A percentile compares a stretch with the other conserved stretches of the same genome.
phyloP scores from a whole-genome alignment of 441 rosid species.

The Mallotus japonicus region DNA sequence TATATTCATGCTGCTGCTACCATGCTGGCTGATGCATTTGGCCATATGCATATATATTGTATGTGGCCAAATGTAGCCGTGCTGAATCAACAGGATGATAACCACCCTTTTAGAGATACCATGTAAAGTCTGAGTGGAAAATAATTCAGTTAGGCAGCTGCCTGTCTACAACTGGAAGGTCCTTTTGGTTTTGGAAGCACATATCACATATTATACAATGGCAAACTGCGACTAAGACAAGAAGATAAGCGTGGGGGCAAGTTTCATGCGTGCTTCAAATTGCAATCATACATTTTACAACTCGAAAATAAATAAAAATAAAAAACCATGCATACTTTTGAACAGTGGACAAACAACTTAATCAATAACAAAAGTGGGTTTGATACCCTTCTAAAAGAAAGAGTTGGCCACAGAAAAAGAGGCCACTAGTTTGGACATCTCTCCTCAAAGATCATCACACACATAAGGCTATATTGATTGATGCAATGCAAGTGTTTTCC shows the following conservation, averaged over 20 bases:
- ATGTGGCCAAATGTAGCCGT: background rate
- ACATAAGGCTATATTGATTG: background rate
- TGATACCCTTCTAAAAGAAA: constrained; percentile 1
- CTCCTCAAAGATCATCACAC: background rate
- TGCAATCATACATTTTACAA: constrained; percentile 22
- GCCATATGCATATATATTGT: background rate
- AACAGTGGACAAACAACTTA: constrained; percentile 16
- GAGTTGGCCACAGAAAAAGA: constrained; percentile 12
- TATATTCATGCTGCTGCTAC: too few relatives aligned
- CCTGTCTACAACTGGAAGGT: constrained; percentile 18
- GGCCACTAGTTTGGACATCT: background rate
- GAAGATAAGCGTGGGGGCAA: constrained; percentile 23
- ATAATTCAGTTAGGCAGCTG: constrained; percentile 1
- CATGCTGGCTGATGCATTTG: too few relatives aligned
- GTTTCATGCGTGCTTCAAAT: constrained; percentile 27
- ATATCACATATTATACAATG: background rate
- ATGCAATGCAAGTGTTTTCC: background rate
- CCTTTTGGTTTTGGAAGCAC: constrained; percentile 23
- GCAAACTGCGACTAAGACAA: constrained; percentile 5
- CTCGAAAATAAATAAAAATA: background rate
- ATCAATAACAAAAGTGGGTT: background rate
- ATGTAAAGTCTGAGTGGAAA: constrained; percentile 2
- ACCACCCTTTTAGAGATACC: constrained; percentile 1
- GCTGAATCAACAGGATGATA: background rate
- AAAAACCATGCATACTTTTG: constrained; percentile 28